Conservation (phyloP, 257 asterid genomes). For the Solanum microdontum region DNA sequence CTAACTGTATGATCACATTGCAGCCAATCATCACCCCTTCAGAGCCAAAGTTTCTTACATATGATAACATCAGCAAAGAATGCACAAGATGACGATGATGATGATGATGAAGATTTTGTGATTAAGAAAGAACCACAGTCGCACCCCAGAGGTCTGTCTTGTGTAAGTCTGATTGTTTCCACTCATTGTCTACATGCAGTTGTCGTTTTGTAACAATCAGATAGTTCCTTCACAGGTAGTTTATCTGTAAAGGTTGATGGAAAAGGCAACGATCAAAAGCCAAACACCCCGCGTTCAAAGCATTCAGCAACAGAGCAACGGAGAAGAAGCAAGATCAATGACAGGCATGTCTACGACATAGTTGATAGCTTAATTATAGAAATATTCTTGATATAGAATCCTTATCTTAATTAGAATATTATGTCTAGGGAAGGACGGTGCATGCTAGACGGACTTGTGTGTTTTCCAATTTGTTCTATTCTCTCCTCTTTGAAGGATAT, state of each 20-base stretch:
- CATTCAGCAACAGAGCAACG: slow-evolving; percentile 99
- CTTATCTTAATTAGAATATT: not conserved
- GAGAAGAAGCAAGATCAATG: slow-evolving; percentile 95
- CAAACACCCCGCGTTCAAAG: slow-evolving; percentile 89
- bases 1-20: slow-evolving; percentile 2
- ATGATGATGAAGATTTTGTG: slow-evolving; percentile 46
- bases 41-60: slow-evolving; percentile 59
- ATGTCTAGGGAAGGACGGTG: not conserved
- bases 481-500: not conserved
- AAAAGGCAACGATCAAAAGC: slow-evolving; percentile 54
- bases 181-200: not conserved
- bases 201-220: not conserved
- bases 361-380: not conserved
- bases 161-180: not conserved
- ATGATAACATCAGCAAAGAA: slow-evolving; percentile 65
- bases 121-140: slow-evolving; percentile 61
- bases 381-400: not conserved
- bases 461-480: not conserved
- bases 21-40: slow-evolving; percentile 67
- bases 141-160: slow-evolving; percentile 47
- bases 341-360: slow-evolving; percentile 47
- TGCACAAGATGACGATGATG: slow-evolving; percentile 66
- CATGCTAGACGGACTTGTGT: not conserved
- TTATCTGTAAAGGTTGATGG: slow-evolving; percentile 59
- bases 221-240: slow-evolving; percentile 32